A percentile compares a stretch with the other conserved stretches of the same genome.
Evolutionary conservation across 1,284 basidiomycete species (phyloP).

Genomic region (Agroathelia rolfsii): DNA sequence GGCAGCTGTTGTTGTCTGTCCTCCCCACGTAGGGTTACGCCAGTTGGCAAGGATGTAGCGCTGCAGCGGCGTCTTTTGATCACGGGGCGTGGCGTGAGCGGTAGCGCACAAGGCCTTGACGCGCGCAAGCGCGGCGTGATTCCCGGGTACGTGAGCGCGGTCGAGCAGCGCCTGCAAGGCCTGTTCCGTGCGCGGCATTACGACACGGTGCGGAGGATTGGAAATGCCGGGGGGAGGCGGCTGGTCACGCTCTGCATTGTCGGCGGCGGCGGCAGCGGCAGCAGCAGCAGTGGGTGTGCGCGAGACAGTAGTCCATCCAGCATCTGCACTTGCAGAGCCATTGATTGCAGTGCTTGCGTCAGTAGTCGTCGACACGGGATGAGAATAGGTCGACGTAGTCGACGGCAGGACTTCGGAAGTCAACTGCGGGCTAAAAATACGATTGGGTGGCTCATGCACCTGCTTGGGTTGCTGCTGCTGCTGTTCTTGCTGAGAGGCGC

Average conservation of each 20-base stretch:
- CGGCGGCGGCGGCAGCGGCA: conserved; percentile 10
- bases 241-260: conserved; percentile 8
- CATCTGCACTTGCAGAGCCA: conserved; percentile 11
- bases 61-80: conserved; percentile 28
- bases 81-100: conserved; percentile 25
- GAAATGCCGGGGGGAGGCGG: conserved; percentile 5
- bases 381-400: too few relatives aligned
- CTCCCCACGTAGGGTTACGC: too few relatives aligned
- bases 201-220: conserved; percentile 3
- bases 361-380: too few relatives aligned
- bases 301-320: conserved; percentile 14
- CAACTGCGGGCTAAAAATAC: too few relatives aligned
- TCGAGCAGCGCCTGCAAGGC: conserved; percentile 32
- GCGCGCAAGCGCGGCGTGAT: conserved; percentile 24
- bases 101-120: conserved; percentile 27
- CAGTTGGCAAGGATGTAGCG: conserved; percentile 25
- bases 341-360: conserved; percentile 21
- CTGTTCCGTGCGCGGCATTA: conserved; percentile 24
- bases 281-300: conserved; percentile 11
- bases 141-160: conserved; percentile 29
- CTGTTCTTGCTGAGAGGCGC: too few relatives aligned
- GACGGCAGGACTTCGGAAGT: too few relatives aligned
- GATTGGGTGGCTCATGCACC: too few relatives aligned
- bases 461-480: too few relatives aligned
- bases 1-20: too few relatives aligned